phyloP scores from a whole-genome alignment of 176 grass and related monocot genomes.

The Guadua angustifolia region DNA sequence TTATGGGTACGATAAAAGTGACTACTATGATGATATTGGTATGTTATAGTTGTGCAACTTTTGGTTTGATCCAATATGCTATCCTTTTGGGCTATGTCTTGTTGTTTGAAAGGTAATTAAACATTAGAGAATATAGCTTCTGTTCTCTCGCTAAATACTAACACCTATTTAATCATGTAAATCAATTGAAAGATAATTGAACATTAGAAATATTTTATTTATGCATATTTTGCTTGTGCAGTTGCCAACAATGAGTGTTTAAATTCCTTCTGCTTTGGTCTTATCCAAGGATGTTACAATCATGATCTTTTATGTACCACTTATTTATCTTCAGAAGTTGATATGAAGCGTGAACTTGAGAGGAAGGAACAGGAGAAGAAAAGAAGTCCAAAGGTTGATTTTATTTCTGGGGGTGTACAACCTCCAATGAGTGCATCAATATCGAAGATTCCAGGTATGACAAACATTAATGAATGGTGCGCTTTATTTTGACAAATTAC shows the following conservation, averaged over 20 bases:
- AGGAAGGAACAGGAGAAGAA: conserved; percentile 89
- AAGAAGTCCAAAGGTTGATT: conserved; percentile 80
- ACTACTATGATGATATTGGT: conserved; percentile 96
- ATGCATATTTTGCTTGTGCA: not conserved
- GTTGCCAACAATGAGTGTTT: not conserved
- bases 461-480: not conserved
- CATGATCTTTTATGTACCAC: conserved; percentile 12
- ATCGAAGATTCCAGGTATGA: conserved; percentile 73
- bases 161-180: not conserved
- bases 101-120: conserved; percentile 14
- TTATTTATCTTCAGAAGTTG: conserved; percentile 66
- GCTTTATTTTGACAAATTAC: conserved; percentile 27
- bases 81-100: not conserved
- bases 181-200: not conserved
- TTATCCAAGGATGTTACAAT: conserved; percentile 10
- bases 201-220: not conserved
- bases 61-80: conserved; percentile 22
- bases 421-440: conserved; percentile 46
- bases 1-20: conserved; percentile 77
- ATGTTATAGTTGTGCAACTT: conserved; percentile 1
- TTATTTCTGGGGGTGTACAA: conserved; percentile 69
- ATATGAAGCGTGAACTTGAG: conserved; percentile 90
- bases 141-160: conserved; percentile 9
- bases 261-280: conserved; percentile 2
- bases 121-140: not conserved